These are phyloP conservation scores for Drosera capensis DNA, from an alignment of 148 eudicot genomes.

Conservation along the genomic window DNA sequence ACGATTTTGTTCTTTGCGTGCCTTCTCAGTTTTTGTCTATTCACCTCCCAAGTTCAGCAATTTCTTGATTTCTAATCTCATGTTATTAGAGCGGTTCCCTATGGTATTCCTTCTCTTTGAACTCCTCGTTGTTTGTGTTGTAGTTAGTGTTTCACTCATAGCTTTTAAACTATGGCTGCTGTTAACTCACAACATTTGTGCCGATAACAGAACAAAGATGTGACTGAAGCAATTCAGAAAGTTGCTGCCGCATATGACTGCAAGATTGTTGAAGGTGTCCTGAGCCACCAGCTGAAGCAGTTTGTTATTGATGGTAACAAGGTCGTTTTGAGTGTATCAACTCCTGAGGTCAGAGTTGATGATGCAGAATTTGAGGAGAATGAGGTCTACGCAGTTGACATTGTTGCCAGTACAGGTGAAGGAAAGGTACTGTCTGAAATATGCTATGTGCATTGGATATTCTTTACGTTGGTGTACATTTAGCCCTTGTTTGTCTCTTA, in stretches of 20 bases:
- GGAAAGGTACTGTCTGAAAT: slow-evolving; percentile 42
- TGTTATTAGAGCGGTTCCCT: too few species aligned
- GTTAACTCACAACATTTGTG: background rate
- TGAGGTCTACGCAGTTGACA: slow-evolving; percentile 73
- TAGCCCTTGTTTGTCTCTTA: background rate
- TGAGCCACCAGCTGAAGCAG: slow-evolving; percentile 78
- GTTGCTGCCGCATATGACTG: slow-evolving; percentile 91
- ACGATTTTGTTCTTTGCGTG: too few species aligned
- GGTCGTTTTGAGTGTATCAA: slow-evolving; percentile 60
- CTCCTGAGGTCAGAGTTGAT: slow-evolving; percentile 68
- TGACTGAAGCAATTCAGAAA: slow-evolving; percentile 79
- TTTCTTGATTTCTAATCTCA: too few species aligned
- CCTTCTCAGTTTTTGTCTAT: too few species aligned
- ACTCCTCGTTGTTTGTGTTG: too few species aligned
- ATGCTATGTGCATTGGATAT: background rate
- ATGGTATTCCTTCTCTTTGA: too few species aligned
- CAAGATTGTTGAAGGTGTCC: slow-evolving; percentile 89
- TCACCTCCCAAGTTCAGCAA: too few species aligned
- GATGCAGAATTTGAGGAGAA: slow-evolving; percentile 93
- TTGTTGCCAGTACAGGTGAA: slow-evolving; percentile 75
- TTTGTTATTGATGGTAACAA: slow-evolving; percentile 94
- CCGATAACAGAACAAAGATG: slow-evolving; percentile 59
- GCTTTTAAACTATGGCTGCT: too few species aligned
- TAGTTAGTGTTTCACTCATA: too few species aligned
- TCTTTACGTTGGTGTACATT: background rate